Percentiles rank a stretch among this genome's conserved stretches.
Conservation (phyloP, 2,329 filamentous ascomycete species). For the Ophiosphaerella korrae region DNA sequence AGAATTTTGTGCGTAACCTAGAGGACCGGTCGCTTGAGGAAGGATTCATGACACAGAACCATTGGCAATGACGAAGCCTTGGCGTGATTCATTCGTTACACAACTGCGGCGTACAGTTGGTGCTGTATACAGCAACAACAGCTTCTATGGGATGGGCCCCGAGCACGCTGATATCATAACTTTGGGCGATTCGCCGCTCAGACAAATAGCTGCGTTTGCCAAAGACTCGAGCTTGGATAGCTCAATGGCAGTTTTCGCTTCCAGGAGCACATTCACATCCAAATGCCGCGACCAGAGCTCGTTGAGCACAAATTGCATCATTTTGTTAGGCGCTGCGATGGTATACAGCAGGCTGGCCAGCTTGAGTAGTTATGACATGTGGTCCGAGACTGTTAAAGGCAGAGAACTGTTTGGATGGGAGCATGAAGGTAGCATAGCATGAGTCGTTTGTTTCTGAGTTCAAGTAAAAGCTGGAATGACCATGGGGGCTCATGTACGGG, state of each 20-base stretch:
- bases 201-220: too few species aligned
- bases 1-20: constrained; percentile 92
- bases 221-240: neutral
- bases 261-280: constrained; percentile 3
- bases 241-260: neutral
- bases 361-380: neutral
- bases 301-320: constrained; percentile 18
- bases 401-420: too few species aligned
- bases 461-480: neutral
- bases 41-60: constrained; percentile 74
- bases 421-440: too few species aligned
- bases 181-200: neutral
- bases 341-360: constrained; percentile 8
- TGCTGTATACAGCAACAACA: neutral
- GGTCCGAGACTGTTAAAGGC: neutral
- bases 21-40: constrained; percentile 95
- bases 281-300: constrained; percentile 11
- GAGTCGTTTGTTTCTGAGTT: too few species aligned
- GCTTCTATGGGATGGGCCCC: neutral
- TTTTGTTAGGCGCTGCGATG: constrained; percentile 3
- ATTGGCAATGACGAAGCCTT: constrained; percentile 65
- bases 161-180: neutral
- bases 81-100: constrained; percentile 7
- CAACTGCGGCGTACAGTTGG: neutral
- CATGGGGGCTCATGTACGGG: constrained; percentile 1